Base-by-base conservation (phyloP, 192 early-diverging fungal species). In the Diversispora eburnea region DNA sequence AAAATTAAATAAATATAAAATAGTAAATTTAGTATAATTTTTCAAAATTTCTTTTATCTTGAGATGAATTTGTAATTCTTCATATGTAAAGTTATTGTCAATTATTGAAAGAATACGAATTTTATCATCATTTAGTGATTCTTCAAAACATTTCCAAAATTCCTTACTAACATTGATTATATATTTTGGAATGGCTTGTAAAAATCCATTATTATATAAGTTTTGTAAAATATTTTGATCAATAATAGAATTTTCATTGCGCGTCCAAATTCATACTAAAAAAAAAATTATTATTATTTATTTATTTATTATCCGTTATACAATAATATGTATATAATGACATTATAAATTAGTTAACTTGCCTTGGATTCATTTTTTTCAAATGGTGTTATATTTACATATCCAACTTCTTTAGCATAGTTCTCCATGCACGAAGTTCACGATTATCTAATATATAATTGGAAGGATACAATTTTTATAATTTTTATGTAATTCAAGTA, bases 91-190 rank as follows among this genome's bases (percentile, higher is more conserved):
- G 10, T 60, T 4, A 60, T 60, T 60, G 5, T 19, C 58, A 41
- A 60, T 60, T 1, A 60, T 60, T 60, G 25, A 60, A 3, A 60
- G 33, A 60, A 39, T 33, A 33, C 58, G 58, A 33, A 60, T 60
- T 33, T 60, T 60, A 33, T n/a, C 20, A 33, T 33, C 58, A n/a
- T n/a, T n/a, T n/a, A n/a, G n/a, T n/a, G n/a, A n/a, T n/a, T n/a
- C n/a, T n/a, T n/a, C n/a, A n/a, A n/a, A n/a, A n/a, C 8, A 25
- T 25, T 39, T 33, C 58, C 56, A 57, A 57, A 57, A 57, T 57
- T 57, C 3, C 13, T 57, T 57, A 19, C 56, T 57, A 19, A 19
- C 13, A 19, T 57, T 57, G 19, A 57, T 19, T 19, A 57, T 19
- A 57, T 57, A 3, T 19, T 7, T 19, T n/a, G 56, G 17, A 19